Base-by-base conservation (phyloP, 164 flowering plant species). In the Umbilicus rupestris region DNA sequence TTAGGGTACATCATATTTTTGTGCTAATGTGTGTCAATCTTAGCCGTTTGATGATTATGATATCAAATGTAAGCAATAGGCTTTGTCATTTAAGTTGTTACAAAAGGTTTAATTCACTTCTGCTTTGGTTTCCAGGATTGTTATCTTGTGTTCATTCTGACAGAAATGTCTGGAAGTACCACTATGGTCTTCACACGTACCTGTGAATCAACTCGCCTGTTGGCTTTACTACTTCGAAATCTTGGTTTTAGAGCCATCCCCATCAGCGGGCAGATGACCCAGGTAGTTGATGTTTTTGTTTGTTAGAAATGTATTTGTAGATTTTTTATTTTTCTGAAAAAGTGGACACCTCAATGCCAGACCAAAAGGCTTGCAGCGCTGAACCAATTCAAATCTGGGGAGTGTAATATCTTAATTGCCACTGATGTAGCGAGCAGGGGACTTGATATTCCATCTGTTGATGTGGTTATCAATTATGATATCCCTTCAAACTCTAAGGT, bases 341-440 rank as follows among this genome's bases (percentile, higher is more conserved):
- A 28, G 22, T 62, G 2, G 20, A 15, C 6, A 29, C 49, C 37
- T 52, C 22, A 44, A 35, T 37, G 66, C 58, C 83, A 90, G 98
- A 64, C 85, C 22, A 93, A 89, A 70, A 83, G 98, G 74, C 83
- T 89, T 68, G 97, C 89, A 52, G 92, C 96, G 42, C 73, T 93
- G 50, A 89, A 90, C 81, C 80, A 83, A 77, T 93, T 93, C 76
- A 93, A 89, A 77, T 85, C 92, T 28, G 96, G 98, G 65, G 95
- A 90, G 50, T 93, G 89, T 69, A 90, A 84, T 68, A 78, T 89
- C 69, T 94, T 93, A 49, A 73, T 93, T 15, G 86, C 92, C 80
- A 93, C 98, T 42, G 97, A 93, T 78, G 97, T 93, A 70, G 98
- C 96, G 24, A 86, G 98, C 72, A 85, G 96, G 75, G 98, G 97